These are phyloP conservation scores for Didymellaceae sp. DNA, from an alignment of 2,329 filamentous ascomycete genomes.

Conservation along the genomic window DNA sequence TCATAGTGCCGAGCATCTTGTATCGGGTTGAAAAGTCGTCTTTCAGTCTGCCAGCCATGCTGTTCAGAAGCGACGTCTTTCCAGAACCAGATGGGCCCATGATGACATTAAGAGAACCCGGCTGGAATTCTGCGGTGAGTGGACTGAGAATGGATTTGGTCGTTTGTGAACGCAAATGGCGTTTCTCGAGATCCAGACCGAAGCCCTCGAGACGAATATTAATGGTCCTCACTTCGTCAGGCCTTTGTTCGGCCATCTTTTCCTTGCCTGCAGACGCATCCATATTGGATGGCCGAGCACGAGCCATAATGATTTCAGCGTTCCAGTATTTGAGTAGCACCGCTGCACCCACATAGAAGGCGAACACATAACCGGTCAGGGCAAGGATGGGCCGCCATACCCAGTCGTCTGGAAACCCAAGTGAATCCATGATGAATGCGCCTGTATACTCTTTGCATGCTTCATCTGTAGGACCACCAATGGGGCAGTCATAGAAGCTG, in stretches of 20 bases:
- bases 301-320: conserved; percentile 73
- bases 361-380: conserved; percentile 65
- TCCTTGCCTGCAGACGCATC: conserved; percentile 75
- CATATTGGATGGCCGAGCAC: conserved; percentile 60
- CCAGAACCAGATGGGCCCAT: conserved; percentile 82
- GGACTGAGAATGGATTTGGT: conserved; percentile 66
- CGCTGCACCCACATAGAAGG: conserved; percentile 68
- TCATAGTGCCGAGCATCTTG: conserved; percentile 65
- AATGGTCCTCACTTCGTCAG: conserved; percentile 64
- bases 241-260: conserved; percentile 64
- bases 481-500: conserved; percentile 76
- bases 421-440: conserved; percentile 69
- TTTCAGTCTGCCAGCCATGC: conserved; percentile 72
- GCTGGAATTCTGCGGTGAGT: conserved; percentile 69
- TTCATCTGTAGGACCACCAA: conserved; percentile 67
- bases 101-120: conserved; percentile 75
- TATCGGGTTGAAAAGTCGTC: conserved; percentile 69
- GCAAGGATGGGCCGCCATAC: conserved; percentile 69
- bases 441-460: conserved; percentile 73
- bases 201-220: conserved; percentile 71
- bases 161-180: conserved; percentile 59
- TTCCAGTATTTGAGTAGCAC: conserved; percentile 69
- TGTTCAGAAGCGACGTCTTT: conserved; percentile 76
- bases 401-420: conserved; percentile 74
- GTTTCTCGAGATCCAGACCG: conserved; percentile 69